Base-by-base conservation (phyloP, 2,329 filamentous ascomycete species). In the Colletotrichum costaricense region DNA sequence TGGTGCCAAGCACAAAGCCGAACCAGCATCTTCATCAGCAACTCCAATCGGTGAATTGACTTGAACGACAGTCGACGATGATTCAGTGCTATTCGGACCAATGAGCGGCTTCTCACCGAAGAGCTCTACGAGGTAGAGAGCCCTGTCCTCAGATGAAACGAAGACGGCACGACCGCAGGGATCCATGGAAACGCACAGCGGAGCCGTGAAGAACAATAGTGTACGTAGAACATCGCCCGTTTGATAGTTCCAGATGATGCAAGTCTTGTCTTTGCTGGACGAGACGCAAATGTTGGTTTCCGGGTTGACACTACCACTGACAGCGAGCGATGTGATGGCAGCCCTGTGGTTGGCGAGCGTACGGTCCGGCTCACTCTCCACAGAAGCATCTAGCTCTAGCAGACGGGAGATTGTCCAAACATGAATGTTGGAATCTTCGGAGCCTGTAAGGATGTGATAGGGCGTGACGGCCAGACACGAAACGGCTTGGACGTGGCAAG, bases 161-260 rank as follows among this genome's bases (percentile, higher is more conserved):
- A 95, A 97, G 71, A 97, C 90, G 5, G 93, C 95, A 65, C 96
- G 90, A 75, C 96, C 93, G 73, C 92, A 94, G 0, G 95, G 93
- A 81, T 98, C 97, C 5, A 98, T 86, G 9, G 90, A 86, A 42
- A 96, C 81, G 77, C 93, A 95, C 35, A 93, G 86, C 19, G 95
- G 94, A 22, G 89, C 86, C n/a, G 88, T 87, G 2, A 94, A 91
- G 69, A 98, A 90, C 54, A 98, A 88, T 76, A 97, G 91, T 4
- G 95, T 98, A 56, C 95, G 91, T 70, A 98, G 85, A 12, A 93
- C 87, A 73, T 91, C 89, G 52, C 94, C 94, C 0, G 91, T 94
- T 74, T 92, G 91, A 80, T 97, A 97, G 83, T 98, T 95, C 97
- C 97, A 99, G 73, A 97, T 88, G 78, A 98, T 92, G 77, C 94